Evolutionary conservation across 139 green algal genomes (phyloP).

Genomic region (Picochlorum sp.): DNA sequence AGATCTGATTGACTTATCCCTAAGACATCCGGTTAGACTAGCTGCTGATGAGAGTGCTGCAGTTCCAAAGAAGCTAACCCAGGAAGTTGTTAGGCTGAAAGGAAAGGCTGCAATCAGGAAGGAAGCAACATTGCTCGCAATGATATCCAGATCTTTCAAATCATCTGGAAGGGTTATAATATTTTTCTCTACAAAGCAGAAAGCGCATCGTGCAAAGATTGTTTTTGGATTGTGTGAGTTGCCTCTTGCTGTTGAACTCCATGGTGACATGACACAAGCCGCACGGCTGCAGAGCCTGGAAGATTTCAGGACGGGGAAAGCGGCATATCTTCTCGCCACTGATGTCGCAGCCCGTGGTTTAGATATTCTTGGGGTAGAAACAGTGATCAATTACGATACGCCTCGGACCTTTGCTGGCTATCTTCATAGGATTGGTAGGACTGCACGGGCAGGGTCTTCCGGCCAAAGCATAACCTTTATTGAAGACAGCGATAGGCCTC

Average conservation of each 20-base stretch:
- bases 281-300: constrained; percentile 79
- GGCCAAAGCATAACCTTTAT: constrained; percentile 80
- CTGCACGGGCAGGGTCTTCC: constrained; percentile 71
- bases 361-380: constrained; percentile 87
- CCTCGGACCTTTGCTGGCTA: constrained; percentile 54
- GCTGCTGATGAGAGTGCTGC: constrained; percentile 62
- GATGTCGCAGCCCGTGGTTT: constrained; percentile 87
- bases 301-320: constrained; percentile 57
- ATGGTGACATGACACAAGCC: constrained; percentile 90
- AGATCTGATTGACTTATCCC: constrained; percentile 57
- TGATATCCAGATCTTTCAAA: constrained; percentile 61
- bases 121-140: constrained; percentile 79
- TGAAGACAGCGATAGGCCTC: constrained; percentile 61
- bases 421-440: constrained; percentile 83
- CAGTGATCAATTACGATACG: constrained; percentile 57
- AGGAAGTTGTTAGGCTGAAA: constrained; percentile 86
- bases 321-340: constrained; percentile 68
- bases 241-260: constrained; percentile 74
- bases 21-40: constrained; percentile 79
- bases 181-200: constrained; percentile 84
- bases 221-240: constrained; percentile 83
- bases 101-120: constrained; percentile 43
- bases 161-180: constrained; percentile 64
- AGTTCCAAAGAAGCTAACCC: constrained; percentile 58
- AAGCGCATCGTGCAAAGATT: constrained; percentile 85